Conservation (phyloP, 768 basidiomycete species). For the Lentinula raphanica region DNA sequence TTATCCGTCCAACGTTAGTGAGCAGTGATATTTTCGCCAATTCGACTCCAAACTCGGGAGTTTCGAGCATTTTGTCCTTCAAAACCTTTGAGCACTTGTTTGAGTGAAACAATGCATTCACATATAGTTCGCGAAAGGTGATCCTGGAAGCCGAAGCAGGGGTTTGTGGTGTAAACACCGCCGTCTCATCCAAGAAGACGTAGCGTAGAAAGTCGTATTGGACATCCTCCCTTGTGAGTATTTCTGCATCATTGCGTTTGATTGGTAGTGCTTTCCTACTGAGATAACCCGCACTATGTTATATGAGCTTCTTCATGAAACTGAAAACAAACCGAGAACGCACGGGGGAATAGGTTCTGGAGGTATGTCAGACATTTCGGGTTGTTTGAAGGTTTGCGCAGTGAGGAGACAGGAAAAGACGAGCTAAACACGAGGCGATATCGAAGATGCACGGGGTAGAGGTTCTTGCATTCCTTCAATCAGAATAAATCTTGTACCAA, state of each 20-base stretch:
- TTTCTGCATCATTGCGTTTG: conserved; percentile 79
- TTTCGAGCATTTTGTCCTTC: conserved; percentile 83
- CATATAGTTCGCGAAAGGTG: conserved; percentile 79
- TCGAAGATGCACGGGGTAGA: conserved; percentile 24
- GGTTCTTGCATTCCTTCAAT: conserved; percentile 17
- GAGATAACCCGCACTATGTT: conserved; percentile 48
- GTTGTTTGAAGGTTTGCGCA: conserved; percentile 19
- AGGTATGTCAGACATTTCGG: conserved; percentile 13
- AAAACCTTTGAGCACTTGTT: conserved; percentile 83
- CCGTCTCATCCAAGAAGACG: conserved; percentile 66
- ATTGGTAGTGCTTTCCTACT: conserved; percentile 66
- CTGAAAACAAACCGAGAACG: conserved; percentile 20
- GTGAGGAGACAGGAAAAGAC: conserved; percentile 26
- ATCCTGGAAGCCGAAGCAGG: conserved; percentile 43
- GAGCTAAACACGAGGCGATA: conserved; percentile 29
- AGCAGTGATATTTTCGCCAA: conserved; percentile 79
- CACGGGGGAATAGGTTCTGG: conserved; percentile 52
- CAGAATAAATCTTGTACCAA: conserved; percentile 12
- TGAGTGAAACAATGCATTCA: conserved; percentile 75
- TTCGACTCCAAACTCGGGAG: conserved; percentile 71
- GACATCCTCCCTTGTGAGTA: conserved; percentile 76
- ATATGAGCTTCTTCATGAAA: conserved; percentile 9
- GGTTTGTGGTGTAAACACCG: conserved; percentile 67
- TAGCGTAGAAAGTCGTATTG: conserved; percentile 80
- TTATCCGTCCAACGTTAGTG: conserved; percentile 87